Evolutionary conservation across 1,284 basidiomycete genomes (phyloP).

Genomic region (Violaceomyces palustris): DNA sequence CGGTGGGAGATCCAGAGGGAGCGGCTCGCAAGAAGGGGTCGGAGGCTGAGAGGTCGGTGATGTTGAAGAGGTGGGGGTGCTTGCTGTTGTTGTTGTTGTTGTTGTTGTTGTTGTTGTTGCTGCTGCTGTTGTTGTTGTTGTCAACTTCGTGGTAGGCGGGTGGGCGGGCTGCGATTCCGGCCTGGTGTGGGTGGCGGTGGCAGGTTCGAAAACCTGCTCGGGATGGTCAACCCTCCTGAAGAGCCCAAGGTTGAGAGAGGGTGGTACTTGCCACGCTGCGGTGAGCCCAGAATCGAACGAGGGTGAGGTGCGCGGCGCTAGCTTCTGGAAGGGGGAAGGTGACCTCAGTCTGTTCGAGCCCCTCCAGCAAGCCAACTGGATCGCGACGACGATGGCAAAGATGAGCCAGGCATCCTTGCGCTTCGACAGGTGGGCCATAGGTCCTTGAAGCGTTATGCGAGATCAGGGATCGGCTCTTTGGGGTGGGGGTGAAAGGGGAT

Average conservation of each 20-base stretch:
- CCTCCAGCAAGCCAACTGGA: slow-evolving; percentile 29
- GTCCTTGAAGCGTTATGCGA: too few relatives aligned
- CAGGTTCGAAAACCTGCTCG: not conserved
- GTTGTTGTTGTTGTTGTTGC: not conserved
- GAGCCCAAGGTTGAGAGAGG: not conserved
- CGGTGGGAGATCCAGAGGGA: slow-evolving; percentile 15
- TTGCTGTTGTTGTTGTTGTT: slow-evolving; percentile 3
- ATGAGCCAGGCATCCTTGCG: slow-evolving; percentile 29
- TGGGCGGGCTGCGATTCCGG: not conserved
- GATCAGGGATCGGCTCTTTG: too few relatives aligned
- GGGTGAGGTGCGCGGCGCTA: not conserved
- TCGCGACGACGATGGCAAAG: slow-evolving; percentile 27
- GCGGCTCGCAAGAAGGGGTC: slow-evolving; percentile 13
- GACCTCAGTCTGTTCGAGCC: slow-evolving; percentile 12
- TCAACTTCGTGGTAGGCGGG: not conserved
- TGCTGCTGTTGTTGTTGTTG: slow-evolving; percentile 2
- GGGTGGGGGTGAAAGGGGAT: too few relatives aligned
- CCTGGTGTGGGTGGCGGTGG: not conserved
- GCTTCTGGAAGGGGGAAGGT: not conserved
- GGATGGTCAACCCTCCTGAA: not conserved
- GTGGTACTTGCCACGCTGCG: not conserved
- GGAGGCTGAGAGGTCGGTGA: slow-evolving; percentile 1
- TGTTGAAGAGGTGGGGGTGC: not conserved
- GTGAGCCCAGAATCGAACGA: too few relatives aligned
- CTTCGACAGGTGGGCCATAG: too few relatives aligned